Evolutionary conservation across 345 rosid species (phyloP).

Genomic region (Citrus trifoliata): DNA sequence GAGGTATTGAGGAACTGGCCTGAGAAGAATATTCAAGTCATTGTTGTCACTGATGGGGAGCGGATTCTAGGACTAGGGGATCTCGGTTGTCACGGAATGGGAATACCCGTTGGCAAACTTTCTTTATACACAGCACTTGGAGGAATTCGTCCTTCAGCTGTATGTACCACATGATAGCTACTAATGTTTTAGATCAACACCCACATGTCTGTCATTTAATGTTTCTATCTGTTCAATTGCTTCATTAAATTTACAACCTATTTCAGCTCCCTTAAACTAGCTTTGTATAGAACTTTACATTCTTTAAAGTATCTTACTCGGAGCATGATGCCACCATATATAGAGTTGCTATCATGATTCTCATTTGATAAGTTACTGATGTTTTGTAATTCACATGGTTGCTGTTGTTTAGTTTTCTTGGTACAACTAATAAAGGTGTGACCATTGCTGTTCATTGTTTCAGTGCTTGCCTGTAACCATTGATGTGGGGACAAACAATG

Average conservation of each 20-base stretch:
- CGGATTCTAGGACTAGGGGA: constrained; percentile 95
- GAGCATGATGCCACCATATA: not conserved
- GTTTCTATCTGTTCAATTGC: not conserved
- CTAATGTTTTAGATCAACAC: not conserved
- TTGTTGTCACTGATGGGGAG: constrained; percentile 97
- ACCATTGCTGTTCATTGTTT: not conserved
- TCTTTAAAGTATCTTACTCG: not conserved
- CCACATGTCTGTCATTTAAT: not conserved
- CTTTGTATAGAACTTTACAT: not conserved
- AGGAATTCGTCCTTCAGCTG: constrained; percentile 96
- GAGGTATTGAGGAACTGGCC: constrained; percentile 97
- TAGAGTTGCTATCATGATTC: not conserved
- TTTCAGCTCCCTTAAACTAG: not conserved
- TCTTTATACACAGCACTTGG: constrained; percentile 92
- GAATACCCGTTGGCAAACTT: constrained; percentile 96
- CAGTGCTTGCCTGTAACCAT: constrained; percentile 97
- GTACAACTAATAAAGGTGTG: not conserved
- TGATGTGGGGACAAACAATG: constrained; percentile 98
- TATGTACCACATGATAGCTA: constrained; percentile 36
- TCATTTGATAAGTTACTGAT: not conserved
- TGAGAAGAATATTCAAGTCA: constrained; percentile 87
- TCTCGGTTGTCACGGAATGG: constrained; percentile 99
- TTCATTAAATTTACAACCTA: not conserved
- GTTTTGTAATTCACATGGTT: not conserved
- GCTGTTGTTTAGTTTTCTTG: not conserved